Percentiles rank a stretch among this genome's conserved stretches.
These are phyloP conservation scores for Anaeromyces robustus DNA, from an alignment of 192 early-diverging fungal genomes.

Conservation along the genomic window DNA sequence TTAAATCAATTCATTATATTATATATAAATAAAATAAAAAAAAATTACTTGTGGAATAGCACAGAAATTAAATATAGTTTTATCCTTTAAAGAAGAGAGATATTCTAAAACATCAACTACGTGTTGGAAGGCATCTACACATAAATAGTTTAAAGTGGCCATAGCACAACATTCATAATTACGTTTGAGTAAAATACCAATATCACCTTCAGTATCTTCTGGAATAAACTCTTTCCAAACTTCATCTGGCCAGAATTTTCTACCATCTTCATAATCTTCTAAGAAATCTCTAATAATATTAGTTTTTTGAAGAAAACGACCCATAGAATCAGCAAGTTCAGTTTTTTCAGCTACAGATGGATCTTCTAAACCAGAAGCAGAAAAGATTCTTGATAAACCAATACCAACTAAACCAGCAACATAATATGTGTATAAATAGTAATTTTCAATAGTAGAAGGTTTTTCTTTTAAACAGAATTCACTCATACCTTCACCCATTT, in stretches of 20 bases:
- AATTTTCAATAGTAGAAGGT: constrained; percentile 57
- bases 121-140: constrained; percentile 65
- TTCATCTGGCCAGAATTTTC: constrained; percentile 91
- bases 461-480: constrained; percentile 50
- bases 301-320: constrained; percentile 93
- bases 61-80: constrained; percentile 77
- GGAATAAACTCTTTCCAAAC: constrained; percentile 72
- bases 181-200: neutral
- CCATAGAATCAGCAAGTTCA: constrained; percentile 76
- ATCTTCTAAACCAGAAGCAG: constrained; percentile 65
- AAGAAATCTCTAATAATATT: constrained; percentile 94
- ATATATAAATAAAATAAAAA: constrained; percentile 2
- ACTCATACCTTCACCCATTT: constrained; percentile 95
- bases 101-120: constrained; percentile 81
- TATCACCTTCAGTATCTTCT: constrained; percentile 15
- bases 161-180: neutral
- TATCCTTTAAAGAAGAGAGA: constrained; percentile 56
- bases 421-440: constrained; percentile 94
- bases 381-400: constrained; percentile 83
- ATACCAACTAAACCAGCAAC: constrained; percentile 92
- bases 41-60: constrained; percentile 86
- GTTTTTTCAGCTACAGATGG: constrained; percentile 23
- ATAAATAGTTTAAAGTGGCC: constrained; percentile 62
- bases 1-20: neutral
- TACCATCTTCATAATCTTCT: constrained; percentile 74